A percentile compares a stretch with the other conserved stretches of the same genome.
phyloP scores from a whole-genome alignment of 148 eudicot species.

The Selenicereus undatus region DNA sequence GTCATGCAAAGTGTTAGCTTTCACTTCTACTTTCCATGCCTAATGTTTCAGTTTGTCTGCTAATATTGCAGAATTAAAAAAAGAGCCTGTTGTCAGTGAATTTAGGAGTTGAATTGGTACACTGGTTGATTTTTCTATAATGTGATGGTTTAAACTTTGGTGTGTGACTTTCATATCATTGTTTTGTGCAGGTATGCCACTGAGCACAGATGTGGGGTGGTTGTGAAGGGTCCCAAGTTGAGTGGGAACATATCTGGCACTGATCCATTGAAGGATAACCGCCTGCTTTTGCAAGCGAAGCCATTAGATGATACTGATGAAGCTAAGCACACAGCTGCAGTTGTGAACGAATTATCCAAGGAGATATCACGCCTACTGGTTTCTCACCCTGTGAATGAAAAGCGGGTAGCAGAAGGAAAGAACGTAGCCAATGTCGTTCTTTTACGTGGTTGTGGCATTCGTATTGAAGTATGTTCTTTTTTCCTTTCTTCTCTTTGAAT shows the following conservation, averaged over 20 bases:
- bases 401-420: conserved; percentile 74
- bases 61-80: too few relatives aligned
- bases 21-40: neutral
- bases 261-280: conserved; percentile 90
- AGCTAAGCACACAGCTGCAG: conserved; percentile 82
- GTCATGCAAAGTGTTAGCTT: neutral
- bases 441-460: conserved; percentile 94
- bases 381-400: conserved; percentile 78
- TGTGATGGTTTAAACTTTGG: neutral
- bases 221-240: conserved; percentile 88
- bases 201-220: conserved; percentile 98
- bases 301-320: conserved; percentile 81
- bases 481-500: neutral
- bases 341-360: conserved; percentile 90
- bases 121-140: neutral
- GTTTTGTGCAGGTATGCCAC: conserved; percentile 85
- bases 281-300: conserved; percentile 74
- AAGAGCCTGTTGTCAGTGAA: neutral
- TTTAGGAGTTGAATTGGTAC: too few relatives aligned
- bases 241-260: conserved; percentile 99
- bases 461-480: conserved; percentile 66
- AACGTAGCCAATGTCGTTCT: conserved; percentile 85
- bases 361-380: conserved; percentile 77
- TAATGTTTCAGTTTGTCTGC: too few relatives aligned
- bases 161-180: neutral